Base-by-base conservation (phyloP, 2,329 filamentous ascomycete species). In the Colletotrichum sp. region DNA sequence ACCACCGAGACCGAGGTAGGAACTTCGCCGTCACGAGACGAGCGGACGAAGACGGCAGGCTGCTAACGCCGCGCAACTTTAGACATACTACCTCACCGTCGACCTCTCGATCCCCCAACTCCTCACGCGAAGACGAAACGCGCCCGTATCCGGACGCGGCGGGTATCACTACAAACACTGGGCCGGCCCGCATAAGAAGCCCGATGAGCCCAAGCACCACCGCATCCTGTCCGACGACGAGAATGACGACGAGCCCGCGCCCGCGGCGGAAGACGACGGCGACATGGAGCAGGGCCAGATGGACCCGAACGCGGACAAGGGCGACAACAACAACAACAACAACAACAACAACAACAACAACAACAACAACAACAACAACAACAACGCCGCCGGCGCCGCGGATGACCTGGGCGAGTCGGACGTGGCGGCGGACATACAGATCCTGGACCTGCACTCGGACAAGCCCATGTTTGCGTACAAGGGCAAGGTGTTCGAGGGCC, bases 381-480 rank as follows among this genome's bases (percentile, higher is more conserved):
- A 52, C 43, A 52, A 52, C 43, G n/a, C n/a, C n/a, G n/a, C 43
- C 10, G 18, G 18, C 38, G n/a, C 43, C 43, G 79, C 80, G 24
- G 78, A 79, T 9, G 79, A 76, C 21, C 67, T 78, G 52, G 56
- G 70, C 43, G 78, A 80, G 66, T 55, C 69, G 28, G 66, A 71
- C 18, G 65, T 55, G 38, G 75, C 76, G 8, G 81, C 85, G 34
- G 85, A 90, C 52, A 90, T 98, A 8, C 95, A 98, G 81, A 93
- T 98, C 66, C 88, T 97, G n/a, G 95, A 95, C 32, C 88, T 98
- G 5, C 94, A 98, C 83, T 93, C 93, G 2, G 81, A 86, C 4
- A 93, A 94, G 65, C 96, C 96, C 0, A 87, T 98, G 32, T 89
- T 98, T 75, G 94, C 94, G 26, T 97, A 97, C 84, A 90, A 93